Percentiles rank a stretch among this genome's conserved stretches.
Conservation (phyloP, 1,284 basidiomycete genomes). For the Trametes pubescens region DNA sequence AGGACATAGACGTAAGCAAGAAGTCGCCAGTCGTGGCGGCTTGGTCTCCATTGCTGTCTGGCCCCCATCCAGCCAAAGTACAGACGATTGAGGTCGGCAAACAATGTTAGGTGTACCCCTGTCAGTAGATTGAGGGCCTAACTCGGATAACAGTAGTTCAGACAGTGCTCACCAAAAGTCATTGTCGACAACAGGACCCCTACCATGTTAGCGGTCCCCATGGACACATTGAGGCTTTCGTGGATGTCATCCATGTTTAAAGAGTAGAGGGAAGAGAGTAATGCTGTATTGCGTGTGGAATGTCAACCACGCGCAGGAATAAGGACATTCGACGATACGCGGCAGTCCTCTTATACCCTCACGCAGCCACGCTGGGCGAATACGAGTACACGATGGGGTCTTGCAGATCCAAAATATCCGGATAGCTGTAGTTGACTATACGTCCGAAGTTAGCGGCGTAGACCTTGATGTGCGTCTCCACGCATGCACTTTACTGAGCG, state of each 20-base stretch:
- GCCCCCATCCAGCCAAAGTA: constrained; percentile 3
- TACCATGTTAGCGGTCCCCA: constrained; percentile 31
- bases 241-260: background rate
- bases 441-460: background rate
- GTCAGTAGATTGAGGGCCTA: background rate
- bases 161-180: constrained; percentile 34
- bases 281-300: background rate
- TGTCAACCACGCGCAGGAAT: background rate
- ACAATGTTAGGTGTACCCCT: constrained; percentile 37
- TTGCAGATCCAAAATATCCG: background rate
- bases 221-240: background rate
- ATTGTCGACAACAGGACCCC: constrained; percentile 36
- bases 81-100: constrained; percentile 20
- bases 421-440: background rate
- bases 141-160: no score
- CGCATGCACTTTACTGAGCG: no score
- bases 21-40: constrained; percentile 19
- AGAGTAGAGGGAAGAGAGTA: background rate
- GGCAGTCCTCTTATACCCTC: background rate
- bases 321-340: background rate
- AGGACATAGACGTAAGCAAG: constrained; percentile 31
- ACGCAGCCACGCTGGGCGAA: background rate
- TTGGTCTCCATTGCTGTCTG: constrained; percentile 1
- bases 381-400: background rate
- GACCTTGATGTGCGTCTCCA: no score